These are phyloP conservation scores for Hyphodiscus sp. DNA, from an alignment of 2,329 filamentous ascomycete species.

Conservation along the genomic window DNA sequence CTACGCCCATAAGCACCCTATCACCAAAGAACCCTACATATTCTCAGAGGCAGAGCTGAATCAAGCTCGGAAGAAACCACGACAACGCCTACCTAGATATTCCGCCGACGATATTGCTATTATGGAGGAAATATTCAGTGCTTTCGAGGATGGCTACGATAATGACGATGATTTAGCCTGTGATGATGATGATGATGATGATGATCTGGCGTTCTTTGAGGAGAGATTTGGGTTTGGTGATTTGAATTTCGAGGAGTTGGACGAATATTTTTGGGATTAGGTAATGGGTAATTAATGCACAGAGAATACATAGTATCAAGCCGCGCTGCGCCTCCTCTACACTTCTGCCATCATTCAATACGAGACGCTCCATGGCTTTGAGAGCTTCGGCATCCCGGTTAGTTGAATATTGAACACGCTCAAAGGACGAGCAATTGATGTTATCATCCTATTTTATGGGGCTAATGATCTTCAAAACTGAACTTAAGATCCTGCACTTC, in stretches of 20 bases:
- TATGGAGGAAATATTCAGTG: constrained; percentile 1
- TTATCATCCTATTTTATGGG: too few relatives aligned
- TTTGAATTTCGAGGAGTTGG: neutral
- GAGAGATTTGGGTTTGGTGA: neutral
- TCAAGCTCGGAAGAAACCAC: neutral
- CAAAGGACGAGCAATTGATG: too few relatives aligned
- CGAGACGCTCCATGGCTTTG: too few relatives aligned
- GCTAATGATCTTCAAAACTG: too few relatives aligned
- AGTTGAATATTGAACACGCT: too few relatives aligned
- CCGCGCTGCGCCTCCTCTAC: too few relatives aligned
- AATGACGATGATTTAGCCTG: neutral
- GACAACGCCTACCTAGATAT: neutral
- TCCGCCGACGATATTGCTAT: constrained; percentile 1
- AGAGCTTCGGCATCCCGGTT: too few relatives aligned
- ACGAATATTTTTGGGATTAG: constrained; percentile 1
- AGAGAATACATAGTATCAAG: neutral
- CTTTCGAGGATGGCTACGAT: neutral
- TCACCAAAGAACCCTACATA: constrained; percentile 5
- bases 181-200: neutral
- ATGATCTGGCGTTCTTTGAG: constrained; percentile 1
- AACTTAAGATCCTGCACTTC: too few relatives aligned
- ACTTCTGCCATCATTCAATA: too few relatives aligned
- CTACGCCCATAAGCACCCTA: constrained; percentile 3
- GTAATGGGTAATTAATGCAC: neutral
- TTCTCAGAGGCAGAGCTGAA: constrained; percentile 3